These are phyloP conservation scores for Mycena rosella DNA, from an alignment of 768 basidiomycete species.

Conservation along the genomic window DNA sequence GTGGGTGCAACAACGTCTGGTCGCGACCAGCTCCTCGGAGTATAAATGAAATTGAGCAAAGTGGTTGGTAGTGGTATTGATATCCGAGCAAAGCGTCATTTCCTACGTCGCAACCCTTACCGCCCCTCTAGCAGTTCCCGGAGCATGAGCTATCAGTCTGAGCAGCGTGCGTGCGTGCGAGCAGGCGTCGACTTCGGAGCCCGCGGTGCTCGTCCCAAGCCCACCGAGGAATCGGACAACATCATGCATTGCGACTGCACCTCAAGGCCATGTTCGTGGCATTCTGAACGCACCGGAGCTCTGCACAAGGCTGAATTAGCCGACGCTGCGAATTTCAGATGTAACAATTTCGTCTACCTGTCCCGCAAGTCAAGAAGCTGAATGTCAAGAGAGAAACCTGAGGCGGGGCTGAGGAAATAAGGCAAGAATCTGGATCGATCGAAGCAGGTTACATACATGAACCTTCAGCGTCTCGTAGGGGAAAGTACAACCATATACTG, in stretches of 20 bases:
- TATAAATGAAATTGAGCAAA: not conserved
- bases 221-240: slow-evolving; percentile 9
- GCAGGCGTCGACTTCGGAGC: slow-evolving; percentile 13
- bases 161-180: slow-evolving; percentile 12
- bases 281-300: slow-evolving; percentile 17
- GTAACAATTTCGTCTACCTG: slow-evolving; percentile 12
- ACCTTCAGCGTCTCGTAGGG: not conserved
- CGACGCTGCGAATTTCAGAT: slow-evolving; percentile 3
- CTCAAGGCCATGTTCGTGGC: slow-evolving; percentile 20
- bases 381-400: slow-evolving; percentile 20
- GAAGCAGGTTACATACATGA: slow-evolving; percentile 14
- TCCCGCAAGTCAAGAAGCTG: slow-evolving; percentile 21
- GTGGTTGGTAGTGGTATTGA: no score
- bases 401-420: slow-evolving; percentile 14
- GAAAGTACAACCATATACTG: not conserved
- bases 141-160: not conserved
- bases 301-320: slow-evolving; percentile 18
- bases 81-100: not conserved
- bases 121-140: not conserved
- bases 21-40: not conserved
- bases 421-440: slow-evolving; percentile 1
- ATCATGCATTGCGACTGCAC: slow-evolving; percentile 7
- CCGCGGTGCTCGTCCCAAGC: slow-evolving; percentile 18
- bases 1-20: not conserved
- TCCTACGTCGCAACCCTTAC: not conserved